Conservation (phyloP, 2,329 filamentous ascomycete genomes). For the Arthrobotrys iridis region DNA sequence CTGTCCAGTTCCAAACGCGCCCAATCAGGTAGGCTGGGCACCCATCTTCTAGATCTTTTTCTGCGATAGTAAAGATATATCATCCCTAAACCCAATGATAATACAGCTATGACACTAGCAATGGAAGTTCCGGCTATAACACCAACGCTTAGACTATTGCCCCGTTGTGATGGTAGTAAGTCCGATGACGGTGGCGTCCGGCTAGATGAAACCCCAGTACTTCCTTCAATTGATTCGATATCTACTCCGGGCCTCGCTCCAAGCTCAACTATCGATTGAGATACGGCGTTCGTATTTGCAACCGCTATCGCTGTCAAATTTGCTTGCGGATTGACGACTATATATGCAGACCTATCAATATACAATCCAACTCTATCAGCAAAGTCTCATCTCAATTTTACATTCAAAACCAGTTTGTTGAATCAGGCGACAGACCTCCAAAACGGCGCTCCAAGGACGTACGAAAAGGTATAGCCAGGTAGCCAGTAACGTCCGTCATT, state of each 20-base stretch:
- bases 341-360: conserved; percentile 7
- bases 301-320: conserved; percentile 35
- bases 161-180: not conserved
- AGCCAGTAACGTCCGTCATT: not conserved
- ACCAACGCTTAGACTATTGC: not conserved
- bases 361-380: too few relatives aligned
- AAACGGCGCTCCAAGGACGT: conserved; percentile 28
- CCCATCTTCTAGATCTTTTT: not conserved
- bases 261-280: conserved; percentile 1
- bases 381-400: too few relatives aligned
- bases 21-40: not conserved
- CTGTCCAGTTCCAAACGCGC: not conserved
- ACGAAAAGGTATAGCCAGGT: conserved; percentile 16
- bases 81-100: not conserved
- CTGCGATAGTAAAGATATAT: not conserved
- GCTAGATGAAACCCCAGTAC: not conserved
- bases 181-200: not conserved
- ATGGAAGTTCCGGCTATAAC: not conserved
- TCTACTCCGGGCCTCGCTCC: conserved; percentile 7
- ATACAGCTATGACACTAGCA: not conserved
- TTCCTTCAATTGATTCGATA: not conserved
- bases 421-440: not conserved
- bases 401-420: not conserved
- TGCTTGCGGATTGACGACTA: conserved; percentile 14
- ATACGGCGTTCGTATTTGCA: conserved; percentile 1